Percentiles rank a stretch among this genome's conserved stretches.
Conservation (phyloP, 1,139 yeast species). For the Candida sp. region DNA sequence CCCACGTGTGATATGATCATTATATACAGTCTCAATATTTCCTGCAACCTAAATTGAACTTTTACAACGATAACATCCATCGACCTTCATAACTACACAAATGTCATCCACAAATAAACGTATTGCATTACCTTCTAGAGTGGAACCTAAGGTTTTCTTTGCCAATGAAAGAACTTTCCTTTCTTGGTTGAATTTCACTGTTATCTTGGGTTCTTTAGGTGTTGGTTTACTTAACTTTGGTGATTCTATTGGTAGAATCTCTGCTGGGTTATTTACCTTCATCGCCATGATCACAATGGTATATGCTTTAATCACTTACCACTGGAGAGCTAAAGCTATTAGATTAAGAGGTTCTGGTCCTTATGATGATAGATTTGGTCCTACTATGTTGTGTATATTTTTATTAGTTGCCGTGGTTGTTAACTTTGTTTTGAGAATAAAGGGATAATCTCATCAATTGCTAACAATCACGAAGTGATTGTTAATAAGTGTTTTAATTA, state of each 20-base stretch:
- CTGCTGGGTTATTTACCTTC: slow-evolving; percentile 92
- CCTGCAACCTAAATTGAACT: too few species aligned
- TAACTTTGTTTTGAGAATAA: slow-evolving; percentile 83
- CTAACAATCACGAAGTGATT: too few species aligned
- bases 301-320: slow-evolving; percentile 92
- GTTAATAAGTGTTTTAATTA: too few species aligned
- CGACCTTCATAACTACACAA: background rate
- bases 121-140: slow-evolving; percentile 96
- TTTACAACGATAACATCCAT: too few species aligned
- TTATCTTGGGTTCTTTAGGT: slow-evolving; percentile 93
- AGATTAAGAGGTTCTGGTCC: slow-evolving; percentile 98
- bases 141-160: slow-evolving; percentile 97
- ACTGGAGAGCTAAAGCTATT: slow-evolving; percentile 99
- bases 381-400: slow-evolving; percentile 97
- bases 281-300: slow-evolving; percentile 98
- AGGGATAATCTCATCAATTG: slow-evolving; percentile 23
- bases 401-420: slow-evolving; percentile 88
- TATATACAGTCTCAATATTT: too few species aligned
- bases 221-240: slow-evolving; percentile 96
- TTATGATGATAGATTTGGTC: slow-evolving; percentile 97
- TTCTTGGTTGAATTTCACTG: slow-evolving; percentile 98
- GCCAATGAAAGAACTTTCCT: slow-evolving; percentile 98
- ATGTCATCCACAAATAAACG: slow-evolving; percentile 53
- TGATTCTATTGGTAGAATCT: slow-evolving; percentile 86
- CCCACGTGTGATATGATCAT: too few species aligned